Evolutionary conservation across 306 rosid species (phyloP).

Genomic region (Quercus glauca): DNA sequence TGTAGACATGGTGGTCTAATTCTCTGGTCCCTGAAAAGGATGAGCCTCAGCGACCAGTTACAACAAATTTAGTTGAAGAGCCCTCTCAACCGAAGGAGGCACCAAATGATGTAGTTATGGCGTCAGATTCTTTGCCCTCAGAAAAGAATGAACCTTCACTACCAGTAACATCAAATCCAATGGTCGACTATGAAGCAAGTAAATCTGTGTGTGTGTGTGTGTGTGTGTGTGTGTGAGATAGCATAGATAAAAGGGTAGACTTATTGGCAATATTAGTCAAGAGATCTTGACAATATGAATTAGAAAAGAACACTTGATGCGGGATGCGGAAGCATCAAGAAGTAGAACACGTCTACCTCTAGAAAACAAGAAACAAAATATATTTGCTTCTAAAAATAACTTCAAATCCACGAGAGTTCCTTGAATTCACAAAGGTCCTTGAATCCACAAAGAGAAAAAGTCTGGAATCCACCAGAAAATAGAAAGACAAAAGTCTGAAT

Average conservation of each 20-base stretch:
- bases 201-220: conserved; percentile 23
- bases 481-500: too few relatives aligned
- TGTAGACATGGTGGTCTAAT: conserved; percentile 41
- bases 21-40: conserved; percentile 30
- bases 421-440: too few relatives aligned
- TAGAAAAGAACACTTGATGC: too few relatives aligned
- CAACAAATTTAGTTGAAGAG: conserved; percentile 10
- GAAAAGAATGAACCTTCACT: conserved; percentile 35
- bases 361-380: too few relatives aligned
- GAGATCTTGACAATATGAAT: background rate
- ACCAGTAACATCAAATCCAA: conserved; percentile 36
- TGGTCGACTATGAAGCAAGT: conserved; percentile 39
- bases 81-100: conserved; percentile 31
- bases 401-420: too few relatives aligned
- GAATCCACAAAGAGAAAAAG: too few relatives aligned
- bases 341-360: too few relatives aligned
- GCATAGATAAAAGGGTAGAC: too few relatives aligned
- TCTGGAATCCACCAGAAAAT: too few relatives aligned
- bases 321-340: too few relatives aligned
- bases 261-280: background rate
- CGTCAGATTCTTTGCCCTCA: conserved; percentile 27
- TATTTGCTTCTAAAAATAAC: too few relatives aligned
- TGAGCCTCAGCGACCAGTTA: conserved; percentile 17
- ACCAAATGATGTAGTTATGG: conserved; percentile 31
- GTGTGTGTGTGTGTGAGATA: conserved; percentile 2